Base-by-base conservation (phyloP, 148 eudicot genomes). In the Fagopyrum esculentum region DNA sequence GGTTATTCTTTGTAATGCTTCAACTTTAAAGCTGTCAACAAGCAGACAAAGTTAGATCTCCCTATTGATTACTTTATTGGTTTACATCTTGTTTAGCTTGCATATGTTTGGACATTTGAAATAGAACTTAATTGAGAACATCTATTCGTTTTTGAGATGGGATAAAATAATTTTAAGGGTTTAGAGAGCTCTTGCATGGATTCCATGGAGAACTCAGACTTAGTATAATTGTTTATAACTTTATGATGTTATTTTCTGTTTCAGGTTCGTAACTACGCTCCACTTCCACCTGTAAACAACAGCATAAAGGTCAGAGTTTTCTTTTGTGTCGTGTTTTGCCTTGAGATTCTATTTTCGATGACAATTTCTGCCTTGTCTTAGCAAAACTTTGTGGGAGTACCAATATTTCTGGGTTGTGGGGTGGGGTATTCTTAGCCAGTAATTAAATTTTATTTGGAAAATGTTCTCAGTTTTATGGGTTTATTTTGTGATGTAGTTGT, bases 191-290 rank as follows among this genome's bases (percentile, higher is more conserved):
- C 13, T 26, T 22, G 17, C 63, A 22, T 57, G 29, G 35, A 19
- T 19, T 17, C 4, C 5, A 43, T 13, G 47, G 30, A 66, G 19
- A 66, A 43, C 22, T 66, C 12, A 35, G 46, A 66, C 22, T 40
- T 66, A 5, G 16, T 61, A 15, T 12, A 66, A 66, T 6, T 5
- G 45, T 51, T 49, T 45, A 29, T 72, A 61, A 51, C 45, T 77
- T 59, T 26, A 2, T 57, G 6, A 68, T 79, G 66, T 77, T 57
- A 54, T 83, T 77, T 45, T 47, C 74, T 70, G 52, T 49, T 74
- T 72, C 87, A 92, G 96, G 98, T 95, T 50, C 90, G 92, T 77
- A 95, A 92, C 85, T 90, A 88, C 78, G 80, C 84, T 74, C 96
- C 92, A 0, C 74, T 81, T 44, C 97, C 98, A 74, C 73, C 96